phyloP scores from a whole-genome alignment of 2,329 filamentous ascomycete species.

The Xylariaceae sp. region DNA sequence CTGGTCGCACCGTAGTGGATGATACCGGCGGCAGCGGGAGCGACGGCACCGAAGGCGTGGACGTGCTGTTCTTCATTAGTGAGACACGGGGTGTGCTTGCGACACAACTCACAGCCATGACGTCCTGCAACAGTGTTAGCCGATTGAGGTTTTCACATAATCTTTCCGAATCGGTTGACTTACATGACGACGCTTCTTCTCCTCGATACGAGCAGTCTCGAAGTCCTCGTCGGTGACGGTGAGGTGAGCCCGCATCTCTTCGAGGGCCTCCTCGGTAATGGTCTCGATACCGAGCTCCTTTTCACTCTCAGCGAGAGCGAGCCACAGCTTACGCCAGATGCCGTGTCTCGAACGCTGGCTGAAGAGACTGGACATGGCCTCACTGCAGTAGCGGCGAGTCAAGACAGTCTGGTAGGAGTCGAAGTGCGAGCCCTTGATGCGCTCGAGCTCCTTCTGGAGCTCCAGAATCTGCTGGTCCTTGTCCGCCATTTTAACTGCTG shows the following conservation, averaged over 20 bases:
- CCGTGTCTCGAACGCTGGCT: conserved; percentile 67
- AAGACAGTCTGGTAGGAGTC: conserved; percentile 64
- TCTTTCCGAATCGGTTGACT: neutral
- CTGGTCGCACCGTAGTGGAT: conserved; percentile 63
- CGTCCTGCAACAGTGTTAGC: conserved; percentile 33
- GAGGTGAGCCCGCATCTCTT: conserved; percentile 69
- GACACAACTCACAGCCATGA: conserved; percentile 50
- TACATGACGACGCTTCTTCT: conserved; percentile 61
- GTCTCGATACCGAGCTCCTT: conserved; percentile 68
- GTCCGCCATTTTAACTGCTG: conserved; percentile 9
- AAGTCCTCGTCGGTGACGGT: conserved; percentile 76
- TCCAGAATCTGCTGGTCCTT: conserved; percentile 12
- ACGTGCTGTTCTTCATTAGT: conserved; percentile 47
- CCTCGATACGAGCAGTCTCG: conserved; percentile 66
- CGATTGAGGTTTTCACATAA: neutral
- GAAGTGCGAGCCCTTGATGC: conserved; percentile 26
- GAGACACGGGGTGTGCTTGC: neutral
- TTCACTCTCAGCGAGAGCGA: conserved; percentile 76
- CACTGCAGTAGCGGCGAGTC: conserved; percentile 66
- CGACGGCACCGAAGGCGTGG: conserved; percentile 62
- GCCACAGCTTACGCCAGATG: conserved; percentile 75
- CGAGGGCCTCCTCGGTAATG: conserved; percentile 69
- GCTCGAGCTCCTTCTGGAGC: conserved; percentile 14
- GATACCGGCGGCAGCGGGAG: conserved; percentile 55
- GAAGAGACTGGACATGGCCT: conserved; percentile 76